These are phyloP conservation scores for Xerocomellus amylosporus DNA, from an alignment of 768 basidiomycete genomes.

Conservation along the genomic window DNA sequence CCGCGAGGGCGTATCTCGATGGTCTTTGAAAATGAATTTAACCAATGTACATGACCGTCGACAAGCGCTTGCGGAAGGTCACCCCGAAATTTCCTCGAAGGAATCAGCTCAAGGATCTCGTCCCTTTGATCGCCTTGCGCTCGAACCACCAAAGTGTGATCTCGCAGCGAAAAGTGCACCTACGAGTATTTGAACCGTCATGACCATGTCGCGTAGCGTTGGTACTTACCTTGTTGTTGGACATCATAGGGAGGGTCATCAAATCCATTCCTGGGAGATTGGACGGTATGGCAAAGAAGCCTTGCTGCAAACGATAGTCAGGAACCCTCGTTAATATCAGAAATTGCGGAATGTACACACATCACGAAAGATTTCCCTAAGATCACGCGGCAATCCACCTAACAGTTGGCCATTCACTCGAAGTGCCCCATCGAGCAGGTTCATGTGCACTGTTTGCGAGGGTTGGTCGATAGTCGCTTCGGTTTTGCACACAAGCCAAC, in stretches of 20 bases:
- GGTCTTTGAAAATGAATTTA: slow-evolving; percentile 9
- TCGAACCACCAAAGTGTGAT: not conserved
- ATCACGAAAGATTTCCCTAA: not conserved
- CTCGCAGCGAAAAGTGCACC: not conserved
- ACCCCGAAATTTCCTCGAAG: not conserved
- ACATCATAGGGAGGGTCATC: not conserved
- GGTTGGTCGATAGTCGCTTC: not conserved
- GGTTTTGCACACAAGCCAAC: not conserved
- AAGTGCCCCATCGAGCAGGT: not conserved
- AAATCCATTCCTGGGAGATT: not conserved
- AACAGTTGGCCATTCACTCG: not conserved
- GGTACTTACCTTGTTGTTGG: not conserved
- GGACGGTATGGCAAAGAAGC: not conserved
- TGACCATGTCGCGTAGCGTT: not conserved
- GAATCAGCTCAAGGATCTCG: not conserved
- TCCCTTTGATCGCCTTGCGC: not conserved
- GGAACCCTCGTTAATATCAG: too few species aligned
- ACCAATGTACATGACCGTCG: slow-evolving; percentile 23
- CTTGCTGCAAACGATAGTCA: not conserved
- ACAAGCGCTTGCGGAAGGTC: not conserved
- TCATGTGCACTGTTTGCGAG: not conserved
- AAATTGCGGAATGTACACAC: not conserved
- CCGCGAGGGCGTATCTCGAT: slow-evolving; percentile 26
- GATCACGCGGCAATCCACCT: not conserved
- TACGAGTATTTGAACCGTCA: not conserved